Conservation (phyloP, 805 yeast genomes). For the Blastobotrys parvus region DNA sequence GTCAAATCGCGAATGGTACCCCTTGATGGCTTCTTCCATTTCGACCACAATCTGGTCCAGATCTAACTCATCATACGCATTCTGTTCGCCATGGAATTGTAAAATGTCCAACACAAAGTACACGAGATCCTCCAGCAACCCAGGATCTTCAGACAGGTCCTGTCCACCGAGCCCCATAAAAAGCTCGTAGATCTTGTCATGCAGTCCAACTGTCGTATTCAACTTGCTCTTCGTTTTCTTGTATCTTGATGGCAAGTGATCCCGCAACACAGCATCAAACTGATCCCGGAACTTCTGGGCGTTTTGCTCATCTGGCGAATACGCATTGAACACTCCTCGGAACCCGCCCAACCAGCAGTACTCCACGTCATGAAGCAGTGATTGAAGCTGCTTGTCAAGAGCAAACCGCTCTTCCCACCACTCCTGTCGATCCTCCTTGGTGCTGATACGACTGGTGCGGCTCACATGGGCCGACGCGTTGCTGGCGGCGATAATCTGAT, state of each 20-base stretch:
- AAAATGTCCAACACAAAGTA: conserved; percentile 54
- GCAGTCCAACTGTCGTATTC: conserved; percentile 28
- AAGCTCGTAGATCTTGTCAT: conserved; percentile 41
- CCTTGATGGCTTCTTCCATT: conserved; percentile 39
- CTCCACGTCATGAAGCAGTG: conserved; percentile 52
- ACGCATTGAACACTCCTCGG: conserved; percentile 46
- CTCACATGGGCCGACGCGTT: conserved; percentile 49
- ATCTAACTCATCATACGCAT: conserved; percentile 60
- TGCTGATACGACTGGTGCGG: conserved; percentile 42
- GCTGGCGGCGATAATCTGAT: conserved; percentile 49
- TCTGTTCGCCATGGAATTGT: conserved; percentile 53
- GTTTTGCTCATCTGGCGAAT: conserved; percentile 21
- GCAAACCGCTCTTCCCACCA: conserved; percentile 75
- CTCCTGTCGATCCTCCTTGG: conserved; percentile 49
- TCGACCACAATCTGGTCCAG: conserved; percentile 46
- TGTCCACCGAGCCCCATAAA: conserved; percentile 42
- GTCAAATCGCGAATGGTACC: conserved; percentile 18
- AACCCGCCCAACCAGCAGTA: conserved; percentile 73
- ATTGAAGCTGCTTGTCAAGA: conserved; percentile 49
- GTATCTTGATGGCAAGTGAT: conserved; percentile 39
- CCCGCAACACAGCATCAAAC: conserved; percentile 35
- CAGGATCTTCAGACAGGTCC: conserved; percentile 26
- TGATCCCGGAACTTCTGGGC: conserved; percentile 30
- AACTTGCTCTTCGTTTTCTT: conserved; percentile 13
- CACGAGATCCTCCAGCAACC: conserved; percentile 53